phyloP scores from a whole-genome alignment of 768 basidiomycete genomes.

The Phanerochaete sordida region DNA sequence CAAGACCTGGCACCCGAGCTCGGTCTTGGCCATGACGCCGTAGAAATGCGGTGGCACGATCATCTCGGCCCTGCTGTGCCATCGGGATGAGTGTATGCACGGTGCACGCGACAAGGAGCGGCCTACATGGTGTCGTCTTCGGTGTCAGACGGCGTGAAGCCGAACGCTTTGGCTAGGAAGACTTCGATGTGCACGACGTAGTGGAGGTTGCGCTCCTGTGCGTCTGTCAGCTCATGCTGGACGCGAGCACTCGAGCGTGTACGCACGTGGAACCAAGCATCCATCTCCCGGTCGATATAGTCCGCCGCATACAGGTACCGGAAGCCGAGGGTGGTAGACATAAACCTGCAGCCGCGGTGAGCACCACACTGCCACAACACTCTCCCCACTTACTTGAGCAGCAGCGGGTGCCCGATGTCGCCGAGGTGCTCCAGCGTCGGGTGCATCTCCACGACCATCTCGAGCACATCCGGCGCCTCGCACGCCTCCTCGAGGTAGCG shows the following conservation, averaged over 20 bases:
- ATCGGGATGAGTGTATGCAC: not conserved
- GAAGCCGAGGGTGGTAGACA: slow-evolving; percentile 92
- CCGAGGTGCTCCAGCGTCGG: slow-evolving; percentile 95
- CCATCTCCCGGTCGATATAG: slow-evolving; percentile 94
- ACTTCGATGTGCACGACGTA: slow-evolving; percentile 96
- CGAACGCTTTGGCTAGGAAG: slow-evolving; percentile 80
- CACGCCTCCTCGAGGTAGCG: slow-evolving; percentile 88
- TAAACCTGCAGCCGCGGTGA: slow-evolving; percentile 55
- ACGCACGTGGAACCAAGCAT: slow-evolving; percentile 91
- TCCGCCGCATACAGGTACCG: slow-evolving; percentile 86
- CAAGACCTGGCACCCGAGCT: slow-evolving; percentile 88
- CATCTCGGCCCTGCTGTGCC: slow-evolving; percentile 64
- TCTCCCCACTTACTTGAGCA: slow-evolving; percentile 73
- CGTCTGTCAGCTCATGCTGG: not conserved
- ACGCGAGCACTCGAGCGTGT: not conserved
- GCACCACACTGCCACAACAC: too few relatives aligned
- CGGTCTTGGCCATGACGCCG: slow-evolving; percentile 96
- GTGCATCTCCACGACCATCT: slow-evolving; percentile 90
- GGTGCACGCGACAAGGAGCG: slow-evolving; percentile 13
- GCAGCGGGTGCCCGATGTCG: slow-evolving; percentile 82
- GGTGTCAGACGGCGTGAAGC: slow-evolving; percentile 36
- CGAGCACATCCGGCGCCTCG: slow-evolving; percentile 76
- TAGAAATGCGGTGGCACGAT: slow-evolving; percentile 95
- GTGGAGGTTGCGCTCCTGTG: slow-evolving; percentile 85
- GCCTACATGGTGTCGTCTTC: slow-evolving; percentile 63